Conservation (phyloP, 805 yeast genomes). For the Metschnikowia lachancei region DNA sequence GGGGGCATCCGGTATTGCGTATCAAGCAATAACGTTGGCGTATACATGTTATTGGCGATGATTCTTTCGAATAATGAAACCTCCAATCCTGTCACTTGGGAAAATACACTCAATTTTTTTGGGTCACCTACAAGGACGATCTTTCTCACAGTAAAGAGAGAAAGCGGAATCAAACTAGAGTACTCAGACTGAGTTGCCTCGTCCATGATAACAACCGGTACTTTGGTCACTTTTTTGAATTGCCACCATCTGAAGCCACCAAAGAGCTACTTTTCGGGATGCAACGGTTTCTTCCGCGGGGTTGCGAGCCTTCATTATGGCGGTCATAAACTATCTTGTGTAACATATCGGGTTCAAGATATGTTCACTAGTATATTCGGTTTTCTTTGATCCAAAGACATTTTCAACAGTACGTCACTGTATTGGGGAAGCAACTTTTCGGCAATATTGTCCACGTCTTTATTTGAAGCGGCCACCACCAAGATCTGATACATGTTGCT, state of each 20-base stretch:
- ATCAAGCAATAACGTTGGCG: constrained; percentile 49
- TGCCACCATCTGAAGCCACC: too few species aligned
- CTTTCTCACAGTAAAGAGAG: constrained; percentile 75
- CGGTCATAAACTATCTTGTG: too few species aligned
- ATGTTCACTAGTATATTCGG: background rate
- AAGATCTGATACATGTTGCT: constrained; percentile 61
- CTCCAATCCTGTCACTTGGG: constrained; percentile 64
- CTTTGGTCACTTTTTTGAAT: too few species aligned
- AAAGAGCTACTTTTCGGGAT: too few species aligned
- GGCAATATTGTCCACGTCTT: constrained; percentile 90
- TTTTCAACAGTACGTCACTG: constrained; percentile 63
- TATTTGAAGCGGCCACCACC: constrained; percentile 93
- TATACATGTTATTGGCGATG: constrained; percentile 36
- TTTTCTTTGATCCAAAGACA: background rate
- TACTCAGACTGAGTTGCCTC: too few species aligned
- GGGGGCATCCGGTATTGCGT: constrained; percentile 98
- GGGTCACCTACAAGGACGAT: constrained; percentile 88
- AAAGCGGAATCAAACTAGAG: too few species aligned
- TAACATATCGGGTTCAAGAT: too few species aligned
- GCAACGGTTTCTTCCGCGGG: too few species aligned
- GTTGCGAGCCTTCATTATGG: too few species aligned
- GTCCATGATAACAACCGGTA: too few species aligned
- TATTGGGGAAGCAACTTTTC: constrained; percentile 71
- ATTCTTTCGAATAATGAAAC: constrained; percentile 87
- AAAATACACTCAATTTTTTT: too few species aligned